These are phyloP conservation scores for Haplosporangium gracile DNA, from an alignment of 192 early-diverging fungal species.

Conservation along the genomic window DNA sequence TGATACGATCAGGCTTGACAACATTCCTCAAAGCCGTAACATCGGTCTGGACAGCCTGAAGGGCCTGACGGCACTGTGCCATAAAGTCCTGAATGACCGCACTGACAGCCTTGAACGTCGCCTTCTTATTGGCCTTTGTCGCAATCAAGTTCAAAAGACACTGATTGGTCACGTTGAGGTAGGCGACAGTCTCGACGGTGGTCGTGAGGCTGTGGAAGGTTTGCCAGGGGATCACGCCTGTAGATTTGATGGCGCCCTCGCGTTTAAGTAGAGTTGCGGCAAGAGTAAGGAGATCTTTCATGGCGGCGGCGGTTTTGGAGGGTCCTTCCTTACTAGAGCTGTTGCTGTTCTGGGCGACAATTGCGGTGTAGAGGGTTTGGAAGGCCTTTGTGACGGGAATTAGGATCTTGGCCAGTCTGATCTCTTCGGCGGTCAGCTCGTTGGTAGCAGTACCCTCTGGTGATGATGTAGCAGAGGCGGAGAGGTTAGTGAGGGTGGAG, in stretches of 20 bases:
- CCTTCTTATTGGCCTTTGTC: constrained; percentile 49
- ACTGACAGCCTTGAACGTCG: constrained; percentile 37
- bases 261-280: constrained; percentile 25
- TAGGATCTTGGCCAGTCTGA: constrained; percentile 39
- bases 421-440: constrained; percentile 35
- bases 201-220: constrained; percentile 30
- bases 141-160: constrained; percentile 41
- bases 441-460: not conserved
- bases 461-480: not conserved
- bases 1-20: constrained; percentile 42
- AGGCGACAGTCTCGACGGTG: constrained; percentile 40
- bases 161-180: constrained; percentile 47
- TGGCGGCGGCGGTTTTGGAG: constrained; percentile 26
- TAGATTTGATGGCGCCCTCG: constrained; percentile 41
- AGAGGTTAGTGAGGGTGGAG: constrained; percentile 12
- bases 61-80: constrained; percentile 37
- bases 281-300: constrained; percentile 29
- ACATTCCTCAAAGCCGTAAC: constrained; percentile 34
- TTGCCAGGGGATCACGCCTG: constrained; percentile 44
- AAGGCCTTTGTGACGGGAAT: constrained; percentile 29
- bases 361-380: constrained; percentile 23
- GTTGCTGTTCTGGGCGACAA: constrained; percentile 46
- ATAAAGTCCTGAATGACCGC: constrained; percentile 44
- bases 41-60: constrained; percentile 36
- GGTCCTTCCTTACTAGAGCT: constrained; percentile 42